Evolutionary conservation across 148 eudicot species (phyloP).

Genomic region (Limonium bicolor): DNA sequence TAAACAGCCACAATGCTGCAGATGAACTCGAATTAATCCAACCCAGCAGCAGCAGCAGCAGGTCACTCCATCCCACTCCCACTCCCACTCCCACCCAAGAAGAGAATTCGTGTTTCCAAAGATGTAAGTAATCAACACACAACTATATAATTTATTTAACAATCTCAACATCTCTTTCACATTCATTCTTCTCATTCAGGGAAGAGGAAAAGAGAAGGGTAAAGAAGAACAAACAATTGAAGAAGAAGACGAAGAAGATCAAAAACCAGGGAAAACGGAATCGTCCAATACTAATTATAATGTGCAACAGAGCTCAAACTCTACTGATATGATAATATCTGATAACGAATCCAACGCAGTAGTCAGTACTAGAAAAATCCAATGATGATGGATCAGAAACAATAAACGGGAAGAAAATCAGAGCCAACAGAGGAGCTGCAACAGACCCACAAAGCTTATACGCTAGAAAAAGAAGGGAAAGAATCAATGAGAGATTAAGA

Average conservation of each 20-base stretch:
- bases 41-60: background rate
- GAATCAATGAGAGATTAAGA: slow-evolving; percentile 40
- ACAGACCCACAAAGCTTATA: slow-evolving; percentile 58
- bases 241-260: slow-evolving; percentile 9
- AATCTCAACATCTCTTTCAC: background rate
- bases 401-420: slow-evolving; percentile 23
- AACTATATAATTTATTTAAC: background rate
- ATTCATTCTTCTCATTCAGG: background rate
- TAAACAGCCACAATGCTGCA: too few species aligned
- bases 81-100: too few species aligned
- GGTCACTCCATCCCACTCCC: background rate
- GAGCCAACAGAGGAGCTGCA: slow-evolving; percentile 39
- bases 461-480: slow-evolving; percentile 49
- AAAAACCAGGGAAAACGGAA: background rate
- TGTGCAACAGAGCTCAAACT: background rate
- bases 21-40: background rate
- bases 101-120: slow-evolving; percentile 9
- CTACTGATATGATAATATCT: slow-evolving; percentile 8
- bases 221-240: too few species aligned
- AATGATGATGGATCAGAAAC: background rate
- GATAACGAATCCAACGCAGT: slow-evolving; percentile 12
- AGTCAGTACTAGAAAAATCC: background rate
- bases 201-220: background rate
- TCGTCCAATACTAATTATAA: background rate
- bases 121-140: slow-evolving; percentile 4